A percentile compares a stretch with the other conserved stretches of the same genome.
Evolutionary conservation across 768 basidiomycete genomes (phyloP).

Genomic region (Lepiota subincarnata): DNA sequence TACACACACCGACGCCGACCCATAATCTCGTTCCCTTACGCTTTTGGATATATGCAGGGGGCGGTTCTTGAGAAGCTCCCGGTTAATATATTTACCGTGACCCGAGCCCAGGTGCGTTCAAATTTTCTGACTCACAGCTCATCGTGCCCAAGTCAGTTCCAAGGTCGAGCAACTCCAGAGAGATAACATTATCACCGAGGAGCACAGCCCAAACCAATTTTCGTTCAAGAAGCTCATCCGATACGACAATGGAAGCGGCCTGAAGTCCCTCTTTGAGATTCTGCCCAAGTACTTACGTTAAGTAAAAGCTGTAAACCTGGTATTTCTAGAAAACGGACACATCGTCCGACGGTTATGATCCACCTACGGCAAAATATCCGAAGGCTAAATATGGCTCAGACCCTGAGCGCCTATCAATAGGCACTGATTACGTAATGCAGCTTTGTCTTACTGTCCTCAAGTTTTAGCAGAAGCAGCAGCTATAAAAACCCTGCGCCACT

Average conservation of each 20-base stretch:
- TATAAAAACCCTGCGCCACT: too few relatives aligned
- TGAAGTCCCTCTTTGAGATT: constrained; percentile 49
- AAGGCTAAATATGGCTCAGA: background rate
- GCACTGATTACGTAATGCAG: background rate
- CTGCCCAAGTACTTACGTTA: constrained; percentile 48
- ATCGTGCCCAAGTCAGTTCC: background rate
- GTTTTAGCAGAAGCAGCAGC: background rate
- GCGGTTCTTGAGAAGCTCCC: constrained; percentile 61
- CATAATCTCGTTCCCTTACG: constrained; percentile 62
- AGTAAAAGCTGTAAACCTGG: background rate
- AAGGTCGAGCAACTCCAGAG: constrained; percentile 59
- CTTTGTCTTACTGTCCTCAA: background rate
- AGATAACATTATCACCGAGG: constrained; percentile 50
- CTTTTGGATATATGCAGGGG: constrained; percentile 61
- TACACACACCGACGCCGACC: constrained; percentile 50
- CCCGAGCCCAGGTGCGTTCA: constrained; percentile 55
- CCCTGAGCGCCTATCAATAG: too few relatives aligned
- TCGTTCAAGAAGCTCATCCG: constrained; percentile 37
- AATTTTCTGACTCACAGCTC: background rate
- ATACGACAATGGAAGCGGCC: constrained; percentile 26
- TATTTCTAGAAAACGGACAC: background rate
- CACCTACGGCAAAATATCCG: background rate
- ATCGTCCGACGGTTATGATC: background rate
- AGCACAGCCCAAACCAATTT: constrained; percentile 23
- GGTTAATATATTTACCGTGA: constrained; percentile 61